Evolutionary conservation across 2,329 filamentous ascomycete genomes (phyloP), one percentile per base, ranked within the genome.

Genomic region (Corinectria fuckeliana): DNA sequence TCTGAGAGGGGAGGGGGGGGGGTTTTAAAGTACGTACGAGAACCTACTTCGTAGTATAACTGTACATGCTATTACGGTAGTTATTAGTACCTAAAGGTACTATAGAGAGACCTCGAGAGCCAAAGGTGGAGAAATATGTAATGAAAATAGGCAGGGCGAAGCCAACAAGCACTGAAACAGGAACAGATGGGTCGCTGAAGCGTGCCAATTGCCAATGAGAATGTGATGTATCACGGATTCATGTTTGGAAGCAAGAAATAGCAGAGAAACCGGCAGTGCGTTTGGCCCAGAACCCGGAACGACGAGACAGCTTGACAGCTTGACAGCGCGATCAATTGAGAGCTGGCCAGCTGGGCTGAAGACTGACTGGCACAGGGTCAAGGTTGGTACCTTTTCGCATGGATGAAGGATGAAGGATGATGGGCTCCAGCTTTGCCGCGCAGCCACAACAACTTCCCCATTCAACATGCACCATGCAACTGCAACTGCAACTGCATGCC

Each of bases 381-480:
- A 36, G 32, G 32, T n/a, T 6, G 4, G 30, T 32, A 32, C 2
- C 30, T 36, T n/a, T 16, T n/a, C n/a, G n/a, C n/a, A n/a, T n/a
- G n/a, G n/a, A n/a, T n/a, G n/a, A n/a, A n/a, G n/a, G 16, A 16
- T 18, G 34, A 7, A 18, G 20, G n/a, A 16, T 38, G 16, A 11
- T 4, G 10, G 16, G 36, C 7, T 21, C 26, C 11, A 30, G 34
- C 41, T 34, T n/a, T n/a, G 48, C 47, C 47, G 41, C 50, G 50
- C 49, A 44, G 41, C 42, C 47, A 50, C 51, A 41, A n/a, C n/a
- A n/a, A n/a, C 44, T 36, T 23, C 41, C 30, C 45, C 54, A 42
- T 20, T 50, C 50, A 50, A 59, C 56, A 59, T 59, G 56, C 56
- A 50, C 38, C n/a, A n/a, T n/a, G n/a, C n/a, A n/a, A n/a, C n/a